These are phyloP conservation scores for Aspergillus novofumigatus DNA, from an alignment of 2,329 filamentous ascomycete genomes.

Conservation along the genomic window DNA sequence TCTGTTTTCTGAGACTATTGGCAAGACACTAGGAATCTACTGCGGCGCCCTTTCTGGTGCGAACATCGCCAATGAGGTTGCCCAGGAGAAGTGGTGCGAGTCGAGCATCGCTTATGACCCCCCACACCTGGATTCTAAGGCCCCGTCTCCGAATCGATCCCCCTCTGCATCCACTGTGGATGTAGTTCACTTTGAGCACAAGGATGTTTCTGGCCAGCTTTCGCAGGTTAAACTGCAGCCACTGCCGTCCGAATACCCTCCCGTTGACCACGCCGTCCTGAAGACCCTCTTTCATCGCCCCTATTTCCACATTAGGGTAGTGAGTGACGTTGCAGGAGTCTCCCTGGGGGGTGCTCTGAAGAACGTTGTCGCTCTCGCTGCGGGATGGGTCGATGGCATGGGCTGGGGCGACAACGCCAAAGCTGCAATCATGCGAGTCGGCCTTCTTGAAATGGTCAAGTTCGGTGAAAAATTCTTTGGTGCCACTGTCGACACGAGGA, in stretches of 20 bases:
- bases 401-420: slow-evolving; percentile 99
- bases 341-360: slow-evolving; percentile 93
- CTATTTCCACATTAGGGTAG: slow-evolving; percentile 95
- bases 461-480: slow-evolving; percentile 94
- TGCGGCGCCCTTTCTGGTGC: slow-evolving; percentile 92
- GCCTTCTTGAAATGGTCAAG: slow-evolving; percentile 91
- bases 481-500: slow-evolving; percentile 71
- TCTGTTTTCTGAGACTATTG: slow-evolving; percentile 93
- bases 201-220: slow-evolving; percentile 62
- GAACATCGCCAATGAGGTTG: slow-evolving; percentile 94
- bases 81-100: slow-evolving; percentile 92
- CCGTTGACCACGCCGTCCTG: slow-evolving; percentile 79
- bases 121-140: slow-evolving; percentile 78
- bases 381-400: slow-evolving; percentile 89
- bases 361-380: slow-evolving; percentile 91
- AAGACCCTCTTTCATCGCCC: slow-evolving; percentile 87
- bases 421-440: slow-evolving; percentile 96
- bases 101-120: slow-evolving; percentile 96
- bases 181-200: slow-evolving; percentile 55
- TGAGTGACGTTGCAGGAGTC: slow-evolving; percentile 92
- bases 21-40: slow-evolving; percentile 87
- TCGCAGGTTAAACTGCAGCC: slow-evolving; percentile 69
- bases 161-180: slow-evolving; percentile 51
- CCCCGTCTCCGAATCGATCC: slow-evolving; percentile 58
- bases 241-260: slow-evolving; percentile 76